Base-by-base conservation (phyloP, 1,139 yeast species). In the Suhomyces choctaworum region DNA sequence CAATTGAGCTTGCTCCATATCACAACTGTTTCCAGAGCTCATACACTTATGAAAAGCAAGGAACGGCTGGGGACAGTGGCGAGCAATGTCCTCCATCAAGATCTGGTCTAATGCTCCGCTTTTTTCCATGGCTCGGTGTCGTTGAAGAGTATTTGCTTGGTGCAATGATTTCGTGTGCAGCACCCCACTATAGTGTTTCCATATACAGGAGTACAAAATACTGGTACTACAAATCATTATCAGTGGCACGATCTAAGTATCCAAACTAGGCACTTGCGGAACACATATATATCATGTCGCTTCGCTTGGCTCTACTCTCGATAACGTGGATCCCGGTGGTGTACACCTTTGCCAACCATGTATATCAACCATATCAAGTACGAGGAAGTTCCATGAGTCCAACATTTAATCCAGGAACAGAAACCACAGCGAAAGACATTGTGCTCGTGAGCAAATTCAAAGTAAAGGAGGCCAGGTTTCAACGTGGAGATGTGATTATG, bases 331-430 rank as follows among this genome's bases (percentile, higher is more conserved):
- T 88, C 26, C 96, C 97, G 0, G 96, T 89, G 32, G 61, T 76
- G 14, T 74, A 81, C 49, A 76, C 87, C 1, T 62, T 83, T 45
- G 74, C 80, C 23, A 87, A 84, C 49, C 88, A 85, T 56, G 78
- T 80, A 5, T 78, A 78, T 37, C 89, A 80, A 56, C 73, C 90
- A 12, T 86, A 88, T 13, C 77, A 79, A 56, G 76, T 90, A n/a
- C 76, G 80, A 25, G 97, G 97, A 1, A 60, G 74, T 25, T 87
- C 96, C 13, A 90, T 90, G 97, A 72, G 86, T 32, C 97, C 97
- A 1, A 78, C 96, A 0, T 75, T 90, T 52, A 90, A 90, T 56
- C 95, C 96, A 0, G 72, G 67, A 9, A 57, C 64, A 3, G 47
- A 52, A 8, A 72, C 79, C 29, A 66, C 75, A 14, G 58, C 71